phyloP scores from a whole-genome alignment of 2,329 filamentous ascomycete species.

The Epichloe sylvatica region DNA sequence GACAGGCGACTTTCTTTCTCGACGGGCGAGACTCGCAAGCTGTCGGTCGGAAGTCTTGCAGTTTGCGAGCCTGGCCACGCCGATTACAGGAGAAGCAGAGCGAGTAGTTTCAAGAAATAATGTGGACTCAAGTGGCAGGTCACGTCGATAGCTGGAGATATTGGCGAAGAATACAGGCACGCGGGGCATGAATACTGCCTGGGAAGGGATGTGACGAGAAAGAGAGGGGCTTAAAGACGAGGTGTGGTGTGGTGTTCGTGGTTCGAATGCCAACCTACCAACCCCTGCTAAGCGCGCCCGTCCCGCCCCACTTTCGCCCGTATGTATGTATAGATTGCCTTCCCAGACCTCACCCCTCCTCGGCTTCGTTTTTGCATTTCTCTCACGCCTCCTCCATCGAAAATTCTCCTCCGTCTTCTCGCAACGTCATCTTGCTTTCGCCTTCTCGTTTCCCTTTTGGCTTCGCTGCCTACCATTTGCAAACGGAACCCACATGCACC shows the following conservation, averaged over 20 bases:
- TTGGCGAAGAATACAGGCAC: background rate
- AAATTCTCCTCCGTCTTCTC: too few species aligned
- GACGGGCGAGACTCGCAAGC: background rate
- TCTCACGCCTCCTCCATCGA: too few species aligned
- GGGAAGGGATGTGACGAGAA: slow-evolving; percentile 1
- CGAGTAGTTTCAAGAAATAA: background rate
- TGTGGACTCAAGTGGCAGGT: background rate
- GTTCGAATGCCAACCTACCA: background rate
- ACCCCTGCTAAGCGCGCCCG: too few species aligned
- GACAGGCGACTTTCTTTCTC: slow-evolving; percentile 1
- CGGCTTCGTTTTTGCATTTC: too few species aligned
- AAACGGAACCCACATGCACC: too few species aligned
- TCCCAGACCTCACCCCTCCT: too few species aligned
- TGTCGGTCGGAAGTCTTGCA: background rate
- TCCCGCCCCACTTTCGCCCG: too few species aligned
- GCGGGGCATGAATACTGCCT: background rate
- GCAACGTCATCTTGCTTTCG: too few species aligned
- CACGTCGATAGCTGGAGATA: background rate
- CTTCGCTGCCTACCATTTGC: too few species aligned
- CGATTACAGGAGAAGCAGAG: background rate
- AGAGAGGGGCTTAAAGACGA: slow-evolving; percentile 1
- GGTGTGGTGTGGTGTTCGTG: slow-evolving; percentile 2
- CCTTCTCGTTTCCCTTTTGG: too few species aligned
- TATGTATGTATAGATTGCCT: too few species aligned
- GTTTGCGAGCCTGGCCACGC: background rate